Conservation (phyloP, 1,284 basidiomycete species). For the Tetrapyrgos nigripes region DNA sequence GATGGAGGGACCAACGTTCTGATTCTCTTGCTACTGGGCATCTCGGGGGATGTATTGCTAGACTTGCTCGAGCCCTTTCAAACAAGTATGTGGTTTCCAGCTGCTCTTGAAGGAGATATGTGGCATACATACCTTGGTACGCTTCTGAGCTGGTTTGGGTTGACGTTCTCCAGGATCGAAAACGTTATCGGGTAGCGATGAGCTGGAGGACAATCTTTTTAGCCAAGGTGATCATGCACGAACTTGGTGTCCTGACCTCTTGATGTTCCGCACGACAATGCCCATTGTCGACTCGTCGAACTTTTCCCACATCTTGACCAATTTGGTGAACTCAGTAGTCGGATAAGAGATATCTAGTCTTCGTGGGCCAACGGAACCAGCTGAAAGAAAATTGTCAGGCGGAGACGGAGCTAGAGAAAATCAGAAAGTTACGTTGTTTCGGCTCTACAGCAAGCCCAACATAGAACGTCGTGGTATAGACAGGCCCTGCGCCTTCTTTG, state of each 20-base stretch:
- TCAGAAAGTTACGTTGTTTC: constrained; percentile 74
- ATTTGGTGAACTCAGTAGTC: constrained; percentile 94
- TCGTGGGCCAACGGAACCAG: constrained; percentile 72
- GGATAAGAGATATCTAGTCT: constrained; percentile 97
- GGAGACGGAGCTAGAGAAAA: constrained; percentile 9
- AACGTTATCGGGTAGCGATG: constrained; percentile 81
- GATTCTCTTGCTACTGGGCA: constrained; percentile 73
- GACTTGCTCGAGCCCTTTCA: constrained; percentile 69
- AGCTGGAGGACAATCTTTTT: constrained; percentile 45
- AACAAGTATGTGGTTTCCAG: constrained; percentile 16
- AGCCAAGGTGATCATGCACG: constrained; percentile 15
- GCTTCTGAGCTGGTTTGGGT: constrained; percentile 70
- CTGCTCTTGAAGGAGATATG: constrained; percentile 10
- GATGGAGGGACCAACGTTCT: constrained; percentile 51
- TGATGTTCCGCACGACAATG: constrained; percentile 93
- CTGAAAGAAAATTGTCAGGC: constrained; percentile 42
- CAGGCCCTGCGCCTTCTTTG: constrained; percentile 77
- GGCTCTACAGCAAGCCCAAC: constrained; percentile 95
- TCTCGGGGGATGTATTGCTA: constrained; percentile 68
- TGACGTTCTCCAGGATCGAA: constrained; percentile 84
- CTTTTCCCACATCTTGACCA: constrained; percentile 96
- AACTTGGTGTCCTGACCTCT: constrained; percentile 64
- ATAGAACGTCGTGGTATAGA: constrained; percentile 96
- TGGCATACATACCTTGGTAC: constrained; percentile 64
- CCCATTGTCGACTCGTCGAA: constrained; percentile 95